Conservation (phyloP, 148 eudicot species). For the Mesembryanthemum crystallinum region DNA sequence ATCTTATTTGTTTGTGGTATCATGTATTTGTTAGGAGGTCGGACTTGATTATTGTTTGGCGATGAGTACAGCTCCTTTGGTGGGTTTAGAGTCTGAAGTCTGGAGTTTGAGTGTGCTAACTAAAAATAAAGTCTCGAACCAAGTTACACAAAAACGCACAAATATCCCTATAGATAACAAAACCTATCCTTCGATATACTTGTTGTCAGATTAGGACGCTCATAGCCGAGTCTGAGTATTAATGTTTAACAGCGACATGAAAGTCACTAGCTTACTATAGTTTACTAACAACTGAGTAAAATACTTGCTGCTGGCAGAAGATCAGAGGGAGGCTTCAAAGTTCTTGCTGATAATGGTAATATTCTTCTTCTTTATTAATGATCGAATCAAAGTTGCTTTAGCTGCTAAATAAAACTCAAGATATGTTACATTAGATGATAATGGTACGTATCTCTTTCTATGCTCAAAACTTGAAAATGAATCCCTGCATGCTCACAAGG, state of each 20-base stretch:
- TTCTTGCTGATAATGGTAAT: background rate
- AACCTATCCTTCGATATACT: background rate
- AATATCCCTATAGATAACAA: too few species aligned
- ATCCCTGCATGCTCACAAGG: background rate
- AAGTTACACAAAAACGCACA: too few species aligned
- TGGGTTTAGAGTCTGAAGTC: background rate
- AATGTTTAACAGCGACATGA: background rate
- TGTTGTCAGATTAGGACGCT: background rate
- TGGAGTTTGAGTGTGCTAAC: too few species aligned
- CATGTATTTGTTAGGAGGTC: background rate
- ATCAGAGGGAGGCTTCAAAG: background rate
- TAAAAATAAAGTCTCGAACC: too few species aligned
- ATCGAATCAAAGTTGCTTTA: background rate
- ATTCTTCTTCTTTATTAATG: background rate
- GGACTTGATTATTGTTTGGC: background rate
- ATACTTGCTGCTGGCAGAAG: background rate
- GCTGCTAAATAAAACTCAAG: background rate
- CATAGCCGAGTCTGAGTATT: background rate
- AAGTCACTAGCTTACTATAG: background rate
- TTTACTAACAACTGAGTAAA: background rate
- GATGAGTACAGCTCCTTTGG: background rate
- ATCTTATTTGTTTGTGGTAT: background rate
- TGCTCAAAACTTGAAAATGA: background rate
- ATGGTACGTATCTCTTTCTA: background rate
- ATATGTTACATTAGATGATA: background rate